These are phyloP conservation scores for Candida khao-thaluensis DNA, from an alignment of 805 yeast species.

Conservation along the genomic window DNA sequence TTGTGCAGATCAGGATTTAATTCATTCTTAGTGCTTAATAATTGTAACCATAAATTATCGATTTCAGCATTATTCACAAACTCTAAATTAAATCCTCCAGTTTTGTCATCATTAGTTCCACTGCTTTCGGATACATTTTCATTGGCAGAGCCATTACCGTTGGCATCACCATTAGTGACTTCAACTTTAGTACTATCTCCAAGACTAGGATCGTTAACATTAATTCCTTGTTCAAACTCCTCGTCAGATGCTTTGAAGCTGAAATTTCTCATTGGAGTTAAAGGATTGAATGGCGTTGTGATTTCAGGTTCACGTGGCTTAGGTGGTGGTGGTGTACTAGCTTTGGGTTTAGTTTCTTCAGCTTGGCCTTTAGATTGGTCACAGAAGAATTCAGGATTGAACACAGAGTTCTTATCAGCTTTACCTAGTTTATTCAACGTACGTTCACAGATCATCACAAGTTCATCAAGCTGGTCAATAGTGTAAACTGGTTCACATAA, in stretches of 20 bases:
- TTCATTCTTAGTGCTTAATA: conserved; percentile 26
- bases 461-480: conserved; percentile 24
- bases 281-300: conserved; percentile 11
- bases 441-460: conserved; percentile 26
- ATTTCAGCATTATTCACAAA: conserved; percentile 27
- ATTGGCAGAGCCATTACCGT: background rate
- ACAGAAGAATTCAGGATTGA: conserved; percentile 15
- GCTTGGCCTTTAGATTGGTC: background rate
- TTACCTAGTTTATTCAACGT: conserved; percentile 25
- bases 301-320: background rate
- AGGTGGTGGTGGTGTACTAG: background rate
- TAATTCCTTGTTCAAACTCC: conserved; percentile 8
- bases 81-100: conserved; percentile 17
- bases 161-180: background rate
- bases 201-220: background rate
- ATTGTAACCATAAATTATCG: conserved; percentile 36
- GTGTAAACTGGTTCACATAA: conserved; percentile 19
- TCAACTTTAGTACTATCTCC: too few relatives aligned
- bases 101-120: background rate
- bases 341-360: background rate
- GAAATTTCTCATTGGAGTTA: conserved; percentile 7
- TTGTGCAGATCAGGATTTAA: background rate
- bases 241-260: conserved; percentile 1
- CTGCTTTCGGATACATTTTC: background rate
- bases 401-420: conserved; percentile 9